These are phyloP conservation scores for Pistacia atlantica DNA, from an alignment of 345 rosid genomes.

Conservation along the genomic window DNA sequence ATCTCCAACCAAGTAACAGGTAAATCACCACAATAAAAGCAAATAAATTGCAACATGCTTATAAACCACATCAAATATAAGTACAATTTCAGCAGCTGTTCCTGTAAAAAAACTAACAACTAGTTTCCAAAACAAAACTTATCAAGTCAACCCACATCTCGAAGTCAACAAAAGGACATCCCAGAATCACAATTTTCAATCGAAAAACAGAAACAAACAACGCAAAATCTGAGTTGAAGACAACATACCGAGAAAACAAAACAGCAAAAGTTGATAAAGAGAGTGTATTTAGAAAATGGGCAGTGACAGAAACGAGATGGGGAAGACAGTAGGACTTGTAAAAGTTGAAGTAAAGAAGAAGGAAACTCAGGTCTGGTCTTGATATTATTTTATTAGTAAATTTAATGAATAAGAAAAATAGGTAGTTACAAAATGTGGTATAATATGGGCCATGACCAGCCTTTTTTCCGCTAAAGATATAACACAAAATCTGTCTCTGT, in stretches of 20 bases:
- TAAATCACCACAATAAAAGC: not conserved
- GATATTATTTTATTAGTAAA: not conserved
- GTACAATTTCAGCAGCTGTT: not conserved
- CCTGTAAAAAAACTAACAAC: not conserved
- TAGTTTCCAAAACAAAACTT: slow-evolving; percentile 2
- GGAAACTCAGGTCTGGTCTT: slow-evolving; percentile 23
- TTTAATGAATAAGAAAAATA: slow-evolving; percentile 21
- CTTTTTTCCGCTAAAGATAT: slow-evolving; percentile 8
- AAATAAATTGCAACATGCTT: not conserved
- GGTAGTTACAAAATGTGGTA: slow-evolving; percentile 36
- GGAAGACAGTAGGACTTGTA: slow-evolving; percentile 21
- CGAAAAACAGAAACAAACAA: slow-evolving; percentile 22
- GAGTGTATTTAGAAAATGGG: slow-evolving; percentile 26
- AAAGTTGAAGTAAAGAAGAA: slow-evolving; percentile 48
- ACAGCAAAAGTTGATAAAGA: slow-evolving; percentile 19
- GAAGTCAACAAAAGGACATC: slow-evolving; percentile 15
- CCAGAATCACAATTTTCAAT: slow-evolving; percentile 14
- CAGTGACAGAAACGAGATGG: slow-evolving; percentile 17
- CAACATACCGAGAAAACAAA: slow-evolving; percentile 33
- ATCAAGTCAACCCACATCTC: slow-evolving; percentile 13
- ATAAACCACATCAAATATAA: not conserved
- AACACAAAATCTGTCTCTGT: slow-evolving; percentile 6
- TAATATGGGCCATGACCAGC: slow-evolving; percentile 46
- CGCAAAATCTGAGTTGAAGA: slow-evolving; percentile 9
- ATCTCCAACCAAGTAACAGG: not conserved